Evolutionary conservation across 169 alveolate genomes (phyloP).

Genomic region (Plasmodium vinckei): DNA sequence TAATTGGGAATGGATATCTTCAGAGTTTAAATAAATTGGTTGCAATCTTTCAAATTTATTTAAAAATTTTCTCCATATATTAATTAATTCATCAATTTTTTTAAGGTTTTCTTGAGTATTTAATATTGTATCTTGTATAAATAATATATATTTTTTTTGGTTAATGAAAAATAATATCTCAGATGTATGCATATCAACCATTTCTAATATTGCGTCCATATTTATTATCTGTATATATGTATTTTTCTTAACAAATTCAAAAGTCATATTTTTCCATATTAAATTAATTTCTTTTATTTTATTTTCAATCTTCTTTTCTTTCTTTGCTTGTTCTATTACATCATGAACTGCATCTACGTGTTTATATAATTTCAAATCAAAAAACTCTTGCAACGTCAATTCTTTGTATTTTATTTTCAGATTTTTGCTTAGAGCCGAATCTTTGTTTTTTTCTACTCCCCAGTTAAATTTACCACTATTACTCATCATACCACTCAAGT

Average conservation of each 20-base stretch:
- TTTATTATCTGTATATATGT: constrained; percentile 90
- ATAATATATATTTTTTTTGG: constrained; percentile 92
- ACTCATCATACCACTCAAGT: not conserved
- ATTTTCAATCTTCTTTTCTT: constrained; percentile 95
- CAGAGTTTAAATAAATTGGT: constrained; percentile 96
- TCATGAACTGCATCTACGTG: constrained; percentile 95
- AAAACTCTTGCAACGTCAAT: constrained; percentile 93
- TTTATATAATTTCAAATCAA: constrained; percentile 91
- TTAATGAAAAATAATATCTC: constrained; percentile 82
- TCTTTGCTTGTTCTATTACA: constrained; percentile 94
- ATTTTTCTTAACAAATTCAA: constrained; percentile 91
- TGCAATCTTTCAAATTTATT: constrained; percentile 95
- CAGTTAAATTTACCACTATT: not conserved
- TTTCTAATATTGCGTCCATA: constrained; percentile 92
- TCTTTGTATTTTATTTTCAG: constrained; percentile 92
- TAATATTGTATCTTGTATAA: constrained; percentile 90
- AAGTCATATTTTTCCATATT: constrained; percentile 92
- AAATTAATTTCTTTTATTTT: constrained; percentile 91
- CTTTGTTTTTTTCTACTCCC: not conserved
- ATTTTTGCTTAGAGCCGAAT: constrained; percentile 9
- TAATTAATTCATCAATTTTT: constrained; percentile 93
- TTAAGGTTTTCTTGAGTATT: constrained; percentile 90
- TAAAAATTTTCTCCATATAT: constrained; percentile 95
- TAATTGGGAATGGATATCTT: constrained; percentile 95
- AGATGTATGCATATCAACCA: constrained; percentile 85